phyloP scores from a whole-genome alignment of 768 basidiomycete species.

The Boletus edulis region DNA sequence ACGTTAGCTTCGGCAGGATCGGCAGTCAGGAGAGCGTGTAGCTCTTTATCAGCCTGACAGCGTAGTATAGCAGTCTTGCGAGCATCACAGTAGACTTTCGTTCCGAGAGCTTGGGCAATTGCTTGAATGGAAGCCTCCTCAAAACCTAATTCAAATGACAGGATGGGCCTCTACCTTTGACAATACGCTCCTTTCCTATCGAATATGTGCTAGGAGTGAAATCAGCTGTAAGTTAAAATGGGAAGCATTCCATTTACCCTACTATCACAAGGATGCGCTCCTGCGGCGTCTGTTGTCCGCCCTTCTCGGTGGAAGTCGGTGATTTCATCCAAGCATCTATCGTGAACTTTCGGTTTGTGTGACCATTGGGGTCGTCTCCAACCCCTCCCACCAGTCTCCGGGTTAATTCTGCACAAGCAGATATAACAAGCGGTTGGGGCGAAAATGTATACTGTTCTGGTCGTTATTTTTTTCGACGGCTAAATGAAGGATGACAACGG shows the following conservation, averaged over 20 bases:
- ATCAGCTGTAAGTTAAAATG: background rate
- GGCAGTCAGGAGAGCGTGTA: conserved; percentile 72
- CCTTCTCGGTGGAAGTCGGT: conserved; percentile 17
- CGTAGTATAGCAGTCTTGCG: conserved; percentile 80
- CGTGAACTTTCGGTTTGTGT: conserved; percentile 29
- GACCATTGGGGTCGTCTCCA: conserved; percentile 24
- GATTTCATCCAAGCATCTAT: conserved; percentile 54
- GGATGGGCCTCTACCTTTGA: conserved; percentile 63
- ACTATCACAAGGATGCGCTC: conserved; percentile 60
- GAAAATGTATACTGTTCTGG: conserved; percentile 81
- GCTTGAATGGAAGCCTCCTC: conserved; percentile 44
- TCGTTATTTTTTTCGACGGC: conserved; percentile 1
- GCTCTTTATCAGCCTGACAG: conserved; percentile 81
- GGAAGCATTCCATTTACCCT: conserved; percentile 47
- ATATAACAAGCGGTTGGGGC: conserved; percentile 90
- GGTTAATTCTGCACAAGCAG: conserved; percentile 87
- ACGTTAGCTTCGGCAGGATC: conserved; percentile 78
- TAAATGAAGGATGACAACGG: background rate
- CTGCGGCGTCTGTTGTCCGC: conserved; percentile 36
- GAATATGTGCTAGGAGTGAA: conserved; percentile 76
- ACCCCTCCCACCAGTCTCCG: conserved; percentile 47
- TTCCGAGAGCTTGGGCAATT: conserved; percentile 75
- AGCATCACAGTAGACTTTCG: conserved; percentile 87
- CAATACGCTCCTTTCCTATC: conserved; percentile 96
- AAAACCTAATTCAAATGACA: background rate